Evolutionary conservation across 768 basidiomycete species (phyloP), one percentile per base, ranked within the genome.

Genomic region (Multifurca ochricompacta): DNA sequence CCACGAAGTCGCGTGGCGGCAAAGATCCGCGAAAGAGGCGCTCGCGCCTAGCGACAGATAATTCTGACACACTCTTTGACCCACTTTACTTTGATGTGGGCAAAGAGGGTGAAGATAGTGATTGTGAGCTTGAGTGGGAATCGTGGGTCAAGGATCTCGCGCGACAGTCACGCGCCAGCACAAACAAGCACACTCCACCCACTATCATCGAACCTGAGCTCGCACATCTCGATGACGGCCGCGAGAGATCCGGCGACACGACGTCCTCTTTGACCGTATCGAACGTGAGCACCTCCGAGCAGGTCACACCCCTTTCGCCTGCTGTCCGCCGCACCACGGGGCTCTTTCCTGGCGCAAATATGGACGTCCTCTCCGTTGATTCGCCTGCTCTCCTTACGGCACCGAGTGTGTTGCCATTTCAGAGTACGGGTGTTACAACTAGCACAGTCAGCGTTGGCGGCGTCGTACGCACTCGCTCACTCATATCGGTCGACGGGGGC

Each of bases 121-220:
- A 52, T 11, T 60, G 58, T 39, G 65, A 65, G 39, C 43, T 58
- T 10, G 65, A 66, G 31, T 66, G 65, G 65, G 65, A 62, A 3
- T 55, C 51, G 18, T 66, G 65, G 65, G 49, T 28, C 23, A 43
- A 27, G 14, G 65, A 66, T 28, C 55, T 66, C 45, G 48, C 40
- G 32, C 59, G 64, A 27, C 60, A 56, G 35, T 45, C 44, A 3
- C 51, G 53, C 39, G 18, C 48, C 1, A 21, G 18, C n/a, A 7
- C 30, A 14, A 42, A 25, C 51, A 52, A 48, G 41, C 28, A 49
- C 16, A 14, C 32, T n/a, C 18, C 34, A 1, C 30, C 19, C 18
- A 35, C 32, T 6, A 11, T 21, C 35, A 37, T 37, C 16, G 50
- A 48, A 19, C 44, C 39, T 3, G 19, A 10, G 5, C 16, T 39